Base-by-base conservation (phyloP, 495 filamentous ascomycete genomes). In the Cairneyella variabilis region DNA sequence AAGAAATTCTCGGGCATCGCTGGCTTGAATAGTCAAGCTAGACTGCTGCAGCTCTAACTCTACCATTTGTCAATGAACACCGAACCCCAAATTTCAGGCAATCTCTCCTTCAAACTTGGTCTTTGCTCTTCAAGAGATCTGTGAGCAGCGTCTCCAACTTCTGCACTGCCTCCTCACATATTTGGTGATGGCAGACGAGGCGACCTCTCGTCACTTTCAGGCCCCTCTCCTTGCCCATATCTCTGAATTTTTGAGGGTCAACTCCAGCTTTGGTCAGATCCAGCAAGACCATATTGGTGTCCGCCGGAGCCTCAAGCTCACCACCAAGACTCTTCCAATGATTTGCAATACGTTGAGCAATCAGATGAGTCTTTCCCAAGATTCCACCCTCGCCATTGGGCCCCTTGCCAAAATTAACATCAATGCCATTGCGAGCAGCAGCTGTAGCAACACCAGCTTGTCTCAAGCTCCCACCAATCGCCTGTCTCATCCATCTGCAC, bases 231-330 rank as follows among this genome's bases (percentile, higher is more conserved):
- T 70, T 66, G 8, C 72, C 78, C n/a, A 78, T 61, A 49, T 71
- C 66, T 17, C 75, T 69, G 27, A 85, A 73, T 23, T 63, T 65
- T 37, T 76, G 69, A 10, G 36, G 50, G 3, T 62, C 56, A 48
- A 83, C 69, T 0, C 73, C 70, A 3, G 59, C 64, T 11, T 56
- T 71, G 23, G 83, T 80, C 23, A 96, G 67, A 69, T 95, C 87
- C 51, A 96, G 57, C 92, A 90, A 97, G 12, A 95, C 82, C 86
- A 96, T 96, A 67, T 97, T 96, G 36, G 91, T 96, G 59, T 96
- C 85, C 3, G 85, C 83, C 8, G 82, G 82, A 26, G 82, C 67
- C 32, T 64, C 42, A 23, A 82, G 64, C 68, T 79, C 74, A 11
- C 86, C 83, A 1, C 85, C 86, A 11, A 83, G 66, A 4, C 64